Base-by-base conservation (phyloP, 768 basidiomycete species). In the Leucosporidium scottii region DNA sequence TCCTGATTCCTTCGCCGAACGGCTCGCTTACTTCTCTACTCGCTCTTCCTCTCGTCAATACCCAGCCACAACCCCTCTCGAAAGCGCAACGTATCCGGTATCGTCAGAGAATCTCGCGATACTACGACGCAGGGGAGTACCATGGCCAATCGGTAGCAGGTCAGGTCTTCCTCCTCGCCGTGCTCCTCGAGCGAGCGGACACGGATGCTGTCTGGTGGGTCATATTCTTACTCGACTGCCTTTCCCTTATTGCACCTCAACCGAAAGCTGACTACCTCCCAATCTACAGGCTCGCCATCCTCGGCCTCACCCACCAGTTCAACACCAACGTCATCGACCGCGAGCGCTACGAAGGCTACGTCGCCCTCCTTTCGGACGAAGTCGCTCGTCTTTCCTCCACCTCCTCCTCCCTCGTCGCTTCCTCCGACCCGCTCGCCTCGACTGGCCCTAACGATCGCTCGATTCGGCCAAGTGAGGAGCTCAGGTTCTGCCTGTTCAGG, bases 241-340 rank as follows among this genome's bases (percentile, higher is more conserved):
- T 55, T 21, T 17, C 28, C 34, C n/a, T 31, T 9, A 1, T 15
- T 47, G 47, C 3, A 23, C 12, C 49, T 28, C 17, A 20, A 39
- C 21, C 4, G 25, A 28, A 1, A 1, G 21, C 57, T 59, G 15
- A 59, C 57, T 15, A 47, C 50, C 1, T 21, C 23, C 39, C 39
- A 10, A 44, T 13, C 48, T 25, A 15, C 76, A 93, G 91, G 91
- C 83, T 93, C 39, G 91, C 93, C 13, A 92, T 97, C 71, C 83
- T 98, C 56, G 92, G 93, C 53, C 82, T 97, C 44, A 98, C 96
- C 23, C 87, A 86, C 77, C 96, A 99, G 80, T 98, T 97, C 77
- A 84, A 84, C 53, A 85, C 89, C 36, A 86, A 90, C 61, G 87
- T 88, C 74, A 91, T 97, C 81, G 89, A 93, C 68, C 85, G 93